Evolutionary conservation across 495 filamentous ascomycete genomes (phyloP).

Genomic region (Penicillium crystallinum): DNA sequence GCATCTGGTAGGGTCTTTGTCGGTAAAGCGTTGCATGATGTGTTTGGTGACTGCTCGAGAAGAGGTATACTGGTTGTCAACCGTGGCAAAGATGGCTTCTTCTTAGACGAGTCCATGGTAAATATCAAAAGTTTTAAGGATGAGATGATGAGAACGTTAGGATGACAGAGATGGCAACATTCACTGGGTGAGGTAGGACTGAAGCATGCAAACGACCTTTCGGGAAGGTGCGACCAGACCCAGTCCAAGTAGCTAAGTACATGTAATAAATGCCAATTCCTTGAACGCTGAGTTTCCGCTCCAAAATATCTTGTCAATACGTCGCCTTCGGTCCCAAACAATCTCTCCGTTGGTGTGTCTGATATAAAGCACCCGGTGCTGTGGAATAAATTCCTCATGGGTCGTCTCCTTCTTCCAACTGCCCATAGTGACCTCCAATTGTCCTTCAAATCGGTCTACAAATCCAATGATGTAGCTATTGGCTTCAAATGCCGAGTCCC

Average conservation of each 20-base stretch:
- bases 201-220: constrained; percentile 1
- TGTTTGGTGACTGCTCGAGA: not conserved
- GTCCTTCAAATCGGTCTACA: constrained; percentile 65
- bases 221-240: constrained; percentile 5
- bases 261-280: constrained; percentile 32
- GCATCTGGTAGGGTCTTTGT: not conserved
- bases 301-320: constrained; percentile 54
- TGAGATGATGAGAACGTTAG: not conserved
- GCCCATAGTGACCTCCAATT: constrained; percentile 55
- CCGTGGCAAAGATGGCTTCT: constrained; percentile 14
- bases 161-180: not conserved
- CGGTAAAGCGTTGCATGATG: not conserved
- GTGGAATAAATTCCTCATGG: constrained; percentile 80
- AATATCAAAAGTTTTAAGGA: not conserved
- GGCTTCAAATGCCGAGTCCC: constrained; percentile 59
- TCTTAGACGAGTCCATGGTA: constrained; percentile 14
- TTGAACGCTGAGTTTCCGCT: constrained; percentile 47
- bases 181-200: not conserved
- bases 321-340: constrained; percentile 54
- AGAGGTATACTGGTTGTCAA: constrained; percentile 10
- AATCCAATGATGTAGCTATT: constrained; percentile 70
- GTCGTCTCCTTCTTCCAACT: constrained; percentile 72
- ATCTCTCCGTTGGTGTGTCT: constrained; percentile 45
- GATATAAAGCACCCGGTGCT: constrained; percentile 74
- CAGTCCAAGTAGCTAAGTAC: constrained; percentile 12